Conservation (phyloP, 176 grass and related monocot species). For the Phyllostachys edulis region DNA sequence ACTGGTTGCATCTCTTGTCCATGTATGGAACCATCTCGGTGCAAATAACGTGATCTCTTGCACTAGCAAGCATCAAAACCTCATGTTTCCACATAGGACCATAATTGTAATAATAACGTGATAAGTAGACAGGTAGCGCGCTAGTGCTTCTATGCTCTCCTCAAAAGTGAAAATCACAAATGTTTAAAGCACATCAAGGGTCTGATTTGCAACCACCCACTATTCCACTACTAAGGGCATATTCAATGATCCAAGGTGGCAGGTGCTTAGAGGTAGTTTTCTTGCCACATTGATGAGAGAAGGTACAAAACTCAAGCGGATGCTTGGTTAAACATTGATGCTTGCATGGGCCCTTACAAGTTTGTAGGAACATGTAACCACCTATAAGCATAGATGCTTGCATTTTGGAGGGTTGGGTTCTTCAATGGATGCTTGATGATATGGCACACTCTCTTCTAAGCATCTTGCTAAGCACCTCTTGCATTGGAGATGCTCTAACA, state of each 20-base stretch:
- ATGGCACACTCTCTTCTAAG: background rate
- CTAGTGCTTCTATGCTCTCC: background rate
- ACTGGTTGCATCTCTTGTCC: background rate
- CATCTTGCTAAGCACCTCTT: constrained; percentile 1
- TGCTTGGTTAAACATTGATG: background rate
- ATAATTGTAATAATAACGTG: background rate
- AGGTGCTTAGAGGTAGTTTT: background rate
- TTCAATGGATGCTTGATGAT: background rate
- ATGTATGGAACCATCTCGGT: background rate
- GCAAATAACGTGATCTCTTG: constrained; percentile 1
- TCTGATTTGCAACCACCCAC: background rate
- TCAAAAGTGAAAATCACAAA: background rate
- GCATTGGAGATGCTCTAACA: constrained; percentile 3
- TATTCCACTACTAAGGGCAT: background rate
- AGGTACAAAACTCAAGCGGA: background rate
- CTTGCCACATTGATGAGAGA: background rate
- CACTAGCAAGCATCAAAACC: background rate
- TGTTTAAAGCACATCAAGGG: background rate
- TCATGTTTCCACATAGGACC: background rate
- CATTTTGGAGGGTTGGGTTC: background rate
- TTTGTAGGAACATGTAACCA: constrained; percentile 3
- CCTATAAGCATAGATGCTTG: background rate
- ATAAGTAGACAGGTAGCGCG: background rate
- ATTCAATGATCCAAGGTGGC: background rate
- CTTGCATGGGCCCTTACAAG: background rate